These are phyloP conservation scores for Komagataella populi DNA, from an alignment of 805 yeast genomes.

Conservation along the genomic window DNA sequence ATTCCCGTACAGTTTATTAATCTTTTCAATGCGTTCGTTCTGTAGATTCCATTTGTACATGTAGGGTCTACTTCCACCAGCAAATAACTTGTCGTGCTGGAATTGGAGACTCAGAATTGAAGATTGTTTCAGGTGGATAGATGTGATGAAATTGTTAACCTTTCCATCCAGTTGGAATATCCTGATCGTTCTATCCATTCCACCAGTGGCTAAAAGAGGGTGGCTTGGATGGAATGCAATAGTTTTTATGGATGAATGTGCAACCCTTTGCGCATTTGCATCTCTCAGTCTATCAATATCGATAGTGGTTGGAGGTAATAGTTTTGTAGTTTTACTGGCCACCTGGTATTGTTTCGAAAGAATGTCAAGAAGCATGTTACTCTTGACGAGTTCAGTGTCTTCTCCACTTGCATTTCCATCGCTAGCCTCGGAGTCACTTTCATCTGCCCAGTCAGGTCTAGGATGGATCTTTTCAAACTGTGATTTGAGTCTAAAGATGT, in stretches of 20 bases:
- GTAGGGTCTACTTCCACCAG: constrained; percentile 85
- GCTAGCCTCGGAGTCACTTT: constrained; percentile 40
- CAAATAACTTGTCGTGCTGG: constrained; percentile 40
- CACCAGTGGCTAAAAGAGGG: constrained; percentile 80
- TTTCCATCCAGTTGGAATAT: constrained; percentile 88
- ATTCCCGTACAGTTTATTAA: constrained; percentile 85
- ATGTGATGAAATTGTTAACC: constrained; percentile 64
- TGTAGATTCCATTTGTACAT: constrained; percentile 85
- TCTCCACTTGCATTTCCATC: constrained; percentile 15
- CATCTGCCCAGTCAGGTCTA: constrained; percentile 69
- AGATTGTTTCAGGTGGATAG: constrained; percentile 63
- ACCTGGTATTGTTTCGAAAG: constrained; percentile 18
- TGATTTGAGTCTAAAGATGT: constrained; percentile 26
- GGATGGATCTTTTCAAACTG: constrained; percentile 69
- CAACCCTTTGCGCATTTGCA: constrained; percentile 58
- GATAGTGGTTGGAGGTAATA: constrained; percentile 56
- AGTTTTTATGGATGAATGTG: constrained; percentile 76
- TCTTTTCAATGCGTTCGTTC: constrained; percentile 55
- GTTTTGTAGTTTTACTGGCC: constrained; percentile 20
- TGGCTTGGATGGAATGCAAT: constrained; percentile 74
- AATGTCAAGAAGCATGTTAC: constrained; percentile 18
- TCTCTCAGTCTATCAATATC: constrained; percentile 79
- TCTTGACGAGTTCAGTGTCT: constrained; percentile 7
- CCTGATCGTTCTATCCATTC: constrained; percentile 81
- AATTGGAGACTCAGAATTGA: constrained; percentile 74